phyloP scores from a whole-genome alignment of 2,329 filamentous ascomycete species.

The Fonsecaea nubica region DNA sequence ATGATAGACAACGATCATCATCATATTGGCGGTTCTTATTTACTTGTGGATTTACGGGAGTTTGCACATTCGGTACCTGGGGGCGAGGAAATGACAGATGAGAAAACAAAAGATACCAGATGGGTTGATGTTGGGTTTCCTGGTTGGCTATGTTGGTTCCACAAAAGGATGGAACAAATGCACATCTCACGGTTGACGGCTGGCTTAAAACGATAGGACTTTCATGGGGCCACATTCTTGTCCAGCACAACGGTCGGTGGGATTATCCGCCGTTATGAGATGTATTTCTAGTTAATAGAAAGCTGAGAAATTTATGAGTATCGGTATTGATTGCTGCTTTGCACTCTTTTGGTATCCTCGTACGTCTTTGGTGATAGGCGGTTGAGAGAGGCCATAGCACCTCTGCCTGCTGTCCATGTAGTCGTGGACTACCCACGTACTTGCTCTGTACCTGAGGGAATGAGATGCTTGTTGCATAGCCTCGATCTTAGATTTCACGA shows the following conservation, averaged over 20 bases:
- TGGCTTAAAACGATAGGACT: slow-evolving; percentile 34
- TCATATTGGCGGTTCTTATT: slow-evolving; percentile 31
- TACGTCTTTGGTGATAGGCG: background rate
- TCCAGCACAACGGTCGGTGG: slow-evolving; percentile 28
- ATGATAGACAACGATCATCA: slow-evolving; percentile 36
- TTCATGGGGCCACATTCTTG: slow-evolving; percentile 19
- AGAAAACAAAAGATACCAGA: slow-evolving; percentile 35
- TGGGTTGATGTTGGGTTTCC: slow-evolving; percentile 24
- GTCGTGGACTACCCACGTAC: background rate
- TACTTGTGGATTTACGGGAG: slow-evolving; percentile 24
- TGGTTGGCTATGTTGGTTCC: slow-evolving; percentile 29
- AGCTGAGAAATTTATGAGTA: slow-evolving; percentile 29
- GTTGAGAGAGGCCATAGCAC: background rate
- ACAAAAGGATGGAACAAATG: slow-evolving; percentile 28
- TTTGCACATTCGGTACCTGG: slow-evolving; percentile 30
- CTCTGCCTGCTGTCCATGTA: background rate
- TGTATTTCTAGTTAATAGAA: slow-evolving; percentile 38
- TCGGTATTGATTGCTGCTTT: slow-evolving; percentile 21
- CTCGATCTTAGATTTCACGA: background rate
- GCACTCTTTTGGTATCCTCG: background rate
- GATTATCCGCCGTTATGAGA: slow-evolving; percentile 33
- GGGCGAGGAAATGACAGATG: slow-evolving; percentile 25
- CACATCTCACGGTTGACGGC: slow-evolving; percentile 37
- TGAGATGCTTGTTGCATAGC: background rate
- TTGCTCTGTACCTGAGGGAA: background rate